Conservation (phyloP, 2,329 filamentous ascomycete genomes). For the Cladorrhinum sp. region DNA sequence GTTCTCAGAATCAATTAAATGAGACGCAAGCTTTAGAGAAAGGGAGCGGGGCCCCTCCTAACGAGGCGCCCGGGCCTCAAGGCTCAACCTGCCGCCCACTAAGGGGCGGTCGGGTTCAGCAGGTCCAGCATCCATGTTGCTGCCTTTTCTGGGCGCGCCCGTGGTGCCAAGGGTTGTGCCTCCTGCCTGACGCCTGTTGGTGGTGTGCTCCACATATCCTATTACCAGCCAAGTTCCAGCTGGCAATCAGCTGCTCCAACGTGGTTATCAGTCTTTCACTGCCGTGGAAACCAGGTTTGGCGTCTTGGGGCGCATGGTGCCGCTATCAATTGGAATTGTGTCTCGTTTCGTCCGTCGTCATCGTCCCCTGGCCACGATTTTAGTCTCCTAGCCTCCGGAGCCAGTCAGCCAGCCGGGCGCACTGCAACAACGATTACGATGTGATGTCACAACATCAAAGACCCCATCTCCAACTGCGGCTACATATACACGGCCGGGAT, state of each 20-base stretch:
- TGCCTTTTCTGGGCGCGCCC: conserved; percentile 11
- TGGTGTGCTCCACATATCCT: not conserved
- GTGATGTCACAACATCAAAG: conserved; percentile 21
- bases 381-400: conserved; percentile 9
- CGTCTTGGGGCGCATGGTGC: not conserved
- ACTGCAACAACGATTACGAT: conserved; percentile 24
- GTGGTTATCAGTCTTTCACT: not conserved
- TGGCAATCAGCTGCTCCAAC: not conserved
- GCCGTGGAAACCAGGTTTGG: not conserved
- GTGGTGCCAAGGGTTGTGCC: conserved; percentile 4
- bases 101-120: not conserved
- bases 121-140: conserved; percentile 3
- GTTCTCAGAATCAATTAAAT: conserved; percentile 20
- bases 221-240: not conserved
- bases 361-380: conserved; percentile 11
- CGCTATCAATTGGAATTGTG: conserved; percentile 18
- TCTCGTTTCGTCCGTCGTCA: conserved; percentile 20
- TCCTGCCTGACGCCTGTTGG: conserved; percentile 1
- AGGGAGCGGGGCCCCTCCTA: conserved; percentile 21
- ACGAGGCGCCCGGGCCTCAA: conserved; percentile 16
- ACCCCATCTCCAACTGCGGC: conserved; percentile 17
- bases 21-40: conserved; percentile 25
- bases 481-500: conserved; percentile 15
- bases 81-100: conserved; percentile 4
- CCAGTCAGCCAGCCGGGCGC: conserved; percentile 11